Evolutionary conservation across 768 basidiomycete species (phyloP).

Genomic region (Galerina marginata): DNA sequence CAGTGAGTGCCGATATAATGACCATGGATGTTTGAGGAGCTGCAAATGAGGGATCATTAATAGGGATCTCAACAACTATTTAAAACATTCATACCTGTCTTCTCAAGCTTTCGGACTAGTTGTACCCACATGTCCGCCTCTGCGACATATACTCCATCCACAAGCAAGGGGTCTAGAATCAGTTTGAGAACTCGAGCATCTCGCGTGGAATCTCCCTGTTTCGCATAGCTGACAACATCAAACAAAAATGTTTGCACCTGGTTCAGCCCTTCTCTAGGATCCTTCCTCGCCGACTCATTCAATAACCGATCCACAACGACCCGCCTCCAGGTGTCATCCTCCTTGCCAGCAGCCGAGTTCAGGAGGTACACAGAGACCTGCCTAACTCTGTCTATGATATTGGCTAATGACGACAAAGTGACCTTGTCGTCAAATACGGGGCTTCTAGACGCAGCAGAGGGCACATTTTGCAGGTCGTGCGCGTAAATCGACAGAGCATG

Average conservation of each 20-base stretch:
- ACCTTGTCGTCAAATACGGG: slow-evolving; percentile 52
- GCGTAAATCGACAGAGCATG: slow-evolving; percentile 66
- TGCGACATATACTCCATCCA: slow-evolving; percentile 59
- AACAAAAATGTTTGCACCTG: slow-evolving; percentile 31
- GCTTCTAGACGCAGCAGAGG: slow-evolving; percentile 43
- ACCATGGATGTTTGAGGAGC: slow-evolving; percentile 75
- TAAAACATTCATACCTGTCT: slow-evolving; percentile 49
- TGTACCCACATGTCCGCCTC: slow-evolving; percentile 83
- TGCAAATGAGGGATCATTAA: slow-evolving; percentile 30
- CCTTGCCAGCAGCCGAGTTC: slow-evolving; percentile 35
- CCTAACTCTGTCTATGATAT: slow-evolving; percentile 51
- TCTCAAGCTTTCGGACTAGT: slow-evolving; percentile 69
- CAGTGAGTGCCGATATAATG: slow-evolving; percentile 65
- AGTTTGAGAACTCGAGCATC: slow-evolving; percentile 65
- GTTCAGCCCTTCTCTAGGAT: slow-evolving; percentile 19
- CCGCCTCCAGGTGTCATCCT: slow-evolving; percentile 57
- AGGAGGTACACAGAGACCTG: slow-evolving; percentile 70
- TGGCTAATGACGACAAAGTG: slow-evolving; percentile 38
- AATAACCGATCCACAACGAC: slow-evolving; percentile 39
- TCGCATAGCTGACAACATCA: slow-evolving; percentile 34
- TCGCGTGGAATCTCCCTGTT: slow-evolving; percentile 49
- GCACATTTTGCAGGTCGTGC: slow-evolving; percentile 62
- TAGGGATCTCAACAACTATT: background rate
- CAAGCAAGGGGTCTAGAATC: slow-evolving; percentile 64
- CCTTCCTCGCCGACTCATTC: slow-evolving; percentile 16